These are phyloP conservation scores for Acarospora socialis DNA, from an alignment of 2,329 filamentous ascomycete genomes.

Conservation along the genomic window DNA sequence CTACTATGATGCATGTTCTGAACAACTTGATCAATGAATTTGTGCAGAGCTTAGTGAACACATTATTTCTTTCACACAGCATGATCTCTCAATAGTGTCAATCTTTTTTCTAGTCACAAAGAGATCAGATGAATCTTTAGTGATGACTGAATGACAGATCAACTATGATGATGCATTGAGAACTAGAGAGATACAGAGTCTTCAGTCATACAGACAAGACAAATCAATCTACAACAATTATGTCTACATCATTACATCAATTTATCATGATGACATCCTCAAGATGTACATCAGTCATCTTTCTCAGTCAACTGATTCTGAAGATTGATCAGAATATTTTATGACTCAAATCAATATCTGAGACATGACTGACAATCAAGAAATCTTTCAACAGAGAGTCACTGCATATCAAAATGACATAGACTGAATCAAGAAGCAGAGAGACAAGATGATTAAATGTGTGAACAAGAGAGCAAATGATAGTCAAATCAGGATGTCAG, in stretches of 20 bases:
- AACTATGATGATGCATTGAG: constrained; percentile 10
- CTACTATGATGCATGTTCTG: constrained; percentile 20
- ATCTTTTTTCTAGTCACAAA: constrained; percentile 11
- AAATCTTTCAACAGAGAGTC: constrained; percentile 24
- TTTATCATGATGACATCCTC: constrained; percentile 25
- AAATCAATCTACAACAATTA: constrained; percentile 22
- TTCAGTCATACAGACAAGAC: constrained; percentile 8
- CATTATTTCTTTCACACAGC: constrained; percentile 20
- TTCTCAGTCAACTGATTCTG: constrained; percentile 20
- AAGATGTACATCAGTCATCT: constrained; percentile 26
- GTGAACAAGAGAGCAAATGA: constrained; percentile 15
- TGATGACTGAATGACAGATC: constrained; percentile 16
- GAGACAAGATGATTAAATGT: constrained; percentile 21
- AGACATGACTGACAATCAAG: constrained; percentile 17
- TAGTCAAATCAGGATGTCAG: neutral
- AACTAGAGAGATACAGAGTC: constrained; percentile 2
- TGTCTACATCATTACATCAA: constrained; percentile 24
- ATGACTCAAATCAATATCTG: constrained; percentile 24
- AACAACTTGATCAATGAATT: constrained; percentile 18
- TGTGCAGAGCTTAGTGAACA: constrained; percentile 13
- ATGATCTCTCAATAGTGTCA: constrained; percentile 14
- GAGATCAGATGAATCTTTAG: constrained; percentile 4
- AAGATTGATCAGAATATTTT: constrained; percentile 24
- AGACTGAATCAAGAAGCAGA: constrained; percentile 24
- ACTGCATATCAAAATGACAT: constrained; percentile 27